Base-by-base conservation (phyloP, 2,329 filamentous ascomycete genomes). In the Alternaria sp. region DNA sequence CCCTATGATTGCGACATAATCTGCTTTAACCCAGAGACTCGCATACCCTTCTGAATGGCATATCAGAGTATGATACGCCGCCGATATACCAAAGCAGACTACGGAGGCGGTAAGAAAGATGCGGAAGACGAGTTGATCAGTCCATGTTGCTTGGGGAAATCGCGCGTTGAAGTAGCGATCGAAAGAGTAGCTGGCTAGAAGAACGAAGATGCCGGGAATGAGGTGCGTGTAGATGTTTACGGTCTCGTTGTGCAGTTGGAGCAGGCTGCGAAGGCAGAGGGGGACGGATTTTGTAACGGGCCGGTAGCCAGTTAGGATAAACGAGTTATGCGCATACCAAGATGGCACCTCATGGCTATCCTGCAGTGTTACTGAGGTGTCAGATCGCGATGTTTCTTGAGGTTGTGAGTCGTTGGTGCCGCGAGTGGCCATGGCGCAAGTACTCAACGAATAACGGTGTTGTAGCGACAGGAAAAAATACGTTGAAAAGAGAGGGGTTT, bases 1-100 rank as follows among this genome's bases (percentile, higher is more conserved):
- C 50, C 89, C 87, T 26, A 97, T 92, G 70, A 98, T 97, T 12
- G 94, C 95, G 8, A 94, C 88, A 78, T 97, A 97, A 78, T 98
- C 94, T 63, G 97, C 82, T 77, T 95, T 92, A 78, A 97, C 97
- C 21, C 93, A 93, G 82, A 93, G 90, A 68, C 87, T 90, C 3
- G 90, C 88, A 20, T 97, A 92, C 1, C 79, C 78, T 41, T 87
- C 87, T 14, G 92, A 95, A 79, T 97, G 94, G 69, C 97, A 96
- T 25, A 86, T 88, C 55, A 97, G 85, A 5, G 91, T 86, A 77
- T 98, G 94, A 77, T 89, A 98, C 5, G 89, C 90, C 6, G 93
- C 78, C n/a, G 75, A 79, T 67, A 82, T 78, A n/a, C 75, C 76
- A 12, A 83, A 68, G 64, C 82, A 83, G 2, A 69, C 66, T 11